Evolutionary conservation across 2,329 filamentous ascomycete genomes (phyloP).

Genomic region (Talaromyces funiculosus): DNA sequence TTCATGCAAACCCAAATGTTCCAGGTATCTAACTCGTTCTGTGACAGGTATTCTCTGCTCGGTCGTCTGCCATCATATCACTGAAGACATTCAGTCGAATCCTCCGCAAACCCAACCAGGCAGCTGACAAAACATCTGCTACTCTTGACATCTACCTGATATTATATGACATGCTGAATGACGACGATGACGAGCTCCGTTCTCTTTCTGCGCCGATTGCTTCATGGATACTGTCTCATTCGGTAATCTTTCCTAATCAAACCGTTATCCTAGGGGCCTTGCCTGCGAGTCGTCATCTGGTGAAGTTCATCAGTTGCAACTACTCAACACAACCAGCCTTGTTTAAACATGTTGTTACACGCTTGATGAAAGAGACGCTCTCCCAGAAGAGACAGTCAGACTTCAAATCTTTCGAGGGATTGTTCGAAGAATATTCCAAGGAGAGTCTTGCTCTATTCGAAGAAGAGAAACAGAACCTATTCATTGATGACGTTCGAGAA

Average conservation of each 20-base stretch:
- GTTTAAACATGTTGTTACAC: conserved; percentile 31
- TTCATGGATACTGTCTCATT: conserved; percentile 33
- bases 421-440: conserved; percentile 29
- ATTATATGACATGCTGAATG: conserved; percentile 71
- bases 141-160: conserved; percentile 57
- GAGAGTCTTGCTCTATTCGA: conserved; percentile 60
- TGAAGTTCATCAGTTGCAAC: conserved; percentile 28
- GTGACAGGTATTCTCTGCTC: conserved; percentile 36
- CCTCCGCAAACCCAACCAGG: conserved; percentile 26
- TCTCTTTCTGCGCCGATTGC: conserved; percentile 50
- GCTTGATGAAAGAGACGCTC: conserved; percentile 25
- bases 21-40: neutral
- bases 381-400: conserved; percentile 10
- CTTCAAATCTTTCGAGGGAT: conserved; percentile 22
- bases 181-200: conserved; percentile 88
- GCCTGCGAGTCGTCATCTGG: conserved; percentile 41
- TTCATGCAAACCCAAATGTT: neutral
- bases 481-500: conserved; percentile 75
- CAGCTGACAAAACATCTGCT: conserved; percentile 20
- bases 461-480: conserved; percentile 92
- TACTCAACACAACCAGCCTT: conserved; percentile 32
- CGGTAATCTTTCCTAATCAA: conserved; percentile 23
- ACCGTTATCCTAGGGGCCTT: conserved; percentile 42
- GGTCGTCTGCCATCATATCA: conserved; percentile 33
- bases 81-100: conserved; percentile 38